Evolutionary conservation across 2,329 filamentous ascomycete genomes (phyloP).

Genomic region (Sarocladium strictum): DNA sequence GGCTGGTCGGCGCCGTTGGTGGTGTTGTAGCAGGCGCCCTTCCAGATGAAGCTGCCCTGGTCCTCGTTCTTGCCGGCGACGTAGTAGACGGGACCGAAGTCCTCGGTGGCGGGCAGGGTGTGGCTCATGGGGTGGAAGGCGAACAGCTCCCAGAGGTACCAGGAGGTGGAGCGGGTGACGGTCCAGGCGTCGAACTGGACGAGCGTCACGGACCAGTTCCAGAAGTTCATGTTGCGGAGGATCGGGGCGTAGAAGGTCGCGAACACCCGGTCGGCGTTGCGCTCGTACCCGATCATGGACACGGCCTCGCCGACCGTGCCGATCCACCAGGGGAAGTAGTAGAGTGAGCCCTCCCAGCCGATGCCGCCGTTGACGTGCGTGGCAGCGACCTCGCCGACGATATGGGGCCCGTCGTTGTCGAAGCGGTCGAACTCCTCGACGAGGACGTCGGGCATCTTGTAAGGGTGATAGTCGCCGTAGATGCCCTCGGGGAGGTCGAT

Average conservation of each 20-base stretch:
- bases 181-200: conserved; percentile 40
- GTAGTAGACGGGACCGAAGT: conserved; percentile 42
- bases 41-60: conserved; percentile 38
- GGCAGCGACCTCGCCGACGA: conserved; percentile 46
- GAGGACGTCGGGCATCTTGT: conserved; percentile 44
- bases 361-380: conserved; percentile 46
- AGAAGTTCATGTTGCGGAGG: conserved; percentile 42
- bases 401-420: conserved; percentile 38
- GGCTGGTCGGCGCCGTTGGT: conserved; percentile 38
- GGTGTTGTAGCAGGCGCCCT: conserved; percentile 47
- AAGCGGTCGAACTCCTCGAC: conserved; percentile 45
- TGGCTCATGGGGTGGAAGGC: conserved; percentile 38
- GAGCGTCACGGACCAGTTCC: conserved; percentile 47
- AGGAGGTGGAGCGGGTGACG: conserved; percentile 45
- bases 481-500: conserved; percentile 34
- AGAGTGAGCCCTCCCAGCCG: conserved; percentile 38
- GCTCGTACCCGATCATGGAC: conserved; percentile 59
- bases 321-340: conserved; percentile 49
- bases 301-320: conserved; percentile 59
- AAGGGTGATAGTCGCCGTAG: conserved; percentile 46
- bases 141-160: conserved; percentile 44
- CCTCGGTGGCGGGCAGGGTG: conserved; percentile 36
- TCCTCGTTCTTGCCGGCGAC: conserved; percentile 40
- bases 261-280: conserved; percentile 54
- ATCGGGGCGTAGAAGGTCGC: conserved; percentile 47